Evolutionary conservation across 129 eudicot species (phyloP), one percentile per base, ranked within the genome.

Genomic region (Centella asiatica): DNA sequence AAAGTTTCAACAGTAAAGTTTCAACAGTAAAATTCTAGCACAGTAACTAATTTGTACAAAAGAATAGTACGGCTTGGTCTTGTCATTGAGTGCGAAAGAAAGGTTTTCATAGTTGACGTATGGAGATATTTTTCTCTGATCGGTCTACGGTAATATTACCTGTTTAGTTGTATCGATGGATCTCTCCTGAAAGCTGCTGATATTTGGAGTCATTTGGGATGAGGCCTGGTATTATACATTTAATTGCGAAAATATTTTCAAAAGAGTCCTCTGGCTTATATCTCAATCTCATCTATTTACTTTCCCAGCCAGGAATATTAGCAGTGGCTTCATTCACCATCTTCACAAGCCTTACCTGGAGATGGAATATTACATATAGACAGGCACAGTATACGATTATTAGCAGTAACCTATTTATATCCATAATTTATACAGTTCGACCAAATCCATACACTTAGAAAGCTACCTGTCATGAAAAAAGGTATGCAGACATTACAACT

Each of bases 261-360:
- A 49, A 2, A 24, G 31, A 25, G 57, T 22, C 4, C 2, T 23
- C 20, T 13, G 39, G 19, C 29, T 40, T 46, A 40, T 47, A 65
- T 24, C 47, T 64, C 3, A 9, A 26, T 67, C 51, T 29, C 40
- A 19, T 31, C 32, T 34, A 10, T 52, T 3, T 49, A 37, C 69
- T 67, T 32, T 86, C 86, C 95, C 95, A 86, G 48, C 70, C 65
- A 29, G 89, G 95, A 73, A 85, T 81, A 58, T 85, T 81, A 19
- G 95, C 83, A 34, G 75, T 69, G 14, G 95, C 95, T 65, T 81
- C 81, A 15, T 85, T 85, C 66, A 85, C 95, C 74, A 78, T 75
- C 62, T 76, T 74, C 19, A 85, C 95, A 59, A 85, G 84, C 34
- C 77, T 77, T 42, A 78, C 95, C 95, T 85, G 80, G 62, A 63